Conservation (phyloP, 73 alveolate genomes). For the Stentor coeruleus region DNA sequence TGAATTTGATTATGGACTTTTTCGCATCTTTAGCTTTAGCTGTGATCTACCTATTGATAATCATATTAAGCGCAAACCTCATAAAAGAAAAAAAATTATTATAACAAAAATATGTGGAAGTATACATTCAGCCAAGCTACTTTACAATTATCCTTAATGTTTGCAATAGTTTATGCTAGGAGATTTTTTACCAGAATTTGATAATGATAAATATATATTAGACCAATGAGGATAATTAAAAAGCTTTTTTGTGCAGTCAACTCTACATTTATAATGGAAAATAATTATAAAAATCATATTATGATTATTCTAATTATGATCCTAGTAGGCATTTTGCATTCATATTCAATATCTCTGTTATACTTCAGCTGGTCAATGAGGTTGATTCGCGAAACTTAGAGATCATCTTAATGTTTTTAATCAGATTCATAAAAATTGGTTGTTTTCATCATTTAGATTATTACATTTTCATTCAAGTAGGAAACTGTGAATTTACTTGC, state of each 20-base stretch:
- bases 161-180: constrained; percentile 58
- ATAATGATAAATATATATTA: neutral
- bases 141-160: constrained; percentile 53
- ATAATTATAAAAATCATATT: neutral
- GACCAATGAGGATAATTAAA: too few relatives aligned
- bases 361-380: constrained; percentile 77
- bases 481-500: constrained; percentile 61
- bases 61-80: constrained; percentile 76
- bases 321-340: constrained; percentile 72
- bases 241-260: neutral
- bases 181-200: constrained; percentile 65
- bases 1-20: constrained; percentile 74
- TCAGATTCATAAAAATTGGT: constrained; percentile 50
- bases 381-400: constrained; percentile 77
- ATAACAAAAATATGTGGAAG: constrained; percentile 74
- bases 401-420: constrained; percentile 80
- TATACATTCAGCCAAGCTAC: constrained; percentile 69
- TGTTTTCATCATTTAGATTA: constrained; percentile 61
- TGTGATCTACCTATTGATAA: constrained; percentile 90
- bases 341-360: constrained; percentile 79
- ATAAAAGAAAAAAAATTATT: constrained; percentile 62
- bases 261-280: neutral
- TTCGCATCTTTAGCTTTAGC: constrained; percentile 88
- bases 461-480: constrained; percentile 65
- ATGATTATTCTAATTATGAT: neutral